Evolutionary conservation across 371 early-diverging fungal genomes (phyloP), one percentile per base, ranked within the genome.

Genomic region (Gilbertella persicaria): DNA sequence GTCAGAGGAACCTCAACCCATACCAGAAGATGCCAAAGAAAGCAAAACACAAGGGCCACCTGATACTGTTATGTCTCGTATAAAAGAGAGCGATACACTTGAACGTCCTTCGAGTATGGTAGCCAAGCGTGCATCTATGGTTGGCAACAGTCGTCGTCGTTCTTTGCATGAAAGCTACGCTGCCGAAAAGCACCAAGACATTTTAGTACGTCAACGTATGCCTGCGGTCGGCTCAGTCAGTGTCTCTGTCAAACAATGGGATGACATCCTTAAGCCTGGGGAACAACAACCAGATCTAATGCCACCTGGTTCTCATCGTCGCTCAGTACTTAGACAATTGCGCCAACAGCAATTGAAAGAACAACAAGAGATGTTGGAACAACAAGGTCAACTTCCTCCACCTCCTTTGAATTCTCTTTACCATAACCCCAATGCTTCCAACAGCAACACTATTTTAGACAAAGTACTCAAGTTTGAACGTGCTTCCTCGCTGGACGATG

Each of bases 401-500:
- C 33, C 33, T 33, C 33, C 33, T 10, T 13, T 33, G 8, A 33
- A 33, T 10, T 33, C 33, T 2, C 33, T 33, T 13, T 33, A 33
- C 33, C 8, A 13, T 10, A 21, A 21, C 13, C 10, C 59, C 21
- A 45, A 17, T 45, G 48, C 40, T 3, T 45, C 6, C 30, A 56
- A 48, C 42, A 62, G 52, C 10, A 67, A 63, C 50, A 62, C 58
- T 5, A 73, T 77, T 5, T 43, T 77, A 25, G 73, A 77, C 28
- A 77, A 77, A 35, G 74, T 77, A n/a, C 60, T 68, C 29, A 63
- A 71, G 33, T 77, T 73, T 41, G 77, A 77, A 43, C 67, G 67
- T 19, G 69, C 69, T n/a, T 62, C 60, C 38, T 68, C 75, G 41
- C 37, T 75, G 58, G 71, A 71, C 53, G 74, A 69, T 39, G 62